These are phyloP conservation scores for Melampsora larici-populina DNA, from an alignment of 1,284 basidiomycete species.

Conservation along the genomic window DNA sequence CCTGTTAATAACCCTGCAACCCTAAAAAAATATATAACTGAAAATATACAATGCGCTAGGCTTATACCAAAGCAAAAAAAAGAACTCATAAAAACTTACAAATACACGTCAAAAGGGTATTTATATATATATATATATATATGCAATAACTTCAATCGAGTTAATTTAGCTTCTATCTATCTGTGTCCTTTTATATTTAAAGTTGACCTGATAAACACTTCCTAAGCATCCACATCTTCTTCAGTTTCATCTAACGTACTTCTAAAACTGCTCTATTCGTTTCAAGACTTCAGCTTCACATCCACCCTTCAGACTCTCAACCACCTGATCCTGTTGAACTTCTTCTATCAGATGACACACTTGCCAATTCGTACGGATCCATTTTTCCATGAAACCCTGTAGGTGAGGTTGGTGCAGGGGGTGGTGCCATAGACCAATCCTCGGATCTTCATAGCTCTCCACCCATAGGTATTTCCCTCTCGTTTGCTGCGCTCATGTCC, in stretches of 20 bases:
- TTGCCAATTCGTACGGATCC: not conserved
- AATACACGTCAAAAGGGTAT: too few relatives aligned
- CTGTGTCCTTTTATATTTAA: too few relatives aligned
- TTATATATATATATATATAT: too few relatives aligned
- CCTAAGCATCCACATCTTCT: not conserved
- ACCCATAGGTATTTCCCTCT: not conserved
- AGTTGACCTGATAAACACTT: not conserved
- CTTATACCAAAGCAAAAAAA: too few relatives aligned
- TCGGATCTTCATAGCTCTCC: not conserved
- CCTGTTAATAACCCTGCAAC: too few relatives aligned
- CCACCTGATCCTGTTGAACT: not conserved
- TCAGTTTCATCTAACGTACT: not conserved
- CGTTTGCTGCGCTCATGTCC: not conserved
- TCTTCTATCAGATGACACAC: not conserved
- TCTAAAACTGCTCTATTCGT: not conserved
- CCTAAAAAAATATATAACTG: too few relatives aligned
- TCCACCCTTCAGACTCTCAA: not conserved
- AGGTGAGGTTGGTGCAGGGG: not conserved
- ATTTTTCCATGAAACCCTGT: not conserved
- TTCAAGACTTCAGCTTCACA: constrained; percentile 1
- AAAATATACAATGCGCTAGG: too few relatives aligned
- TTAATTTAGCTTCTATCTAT: too few relatives aligned
- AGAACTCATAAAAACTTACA: too few relatives aligned
- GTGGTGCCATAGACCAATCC: not conserved
- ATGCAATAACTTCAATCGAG: too few relatives aligned